Percentiles rank a stretch among this genome's conserved stretches.
Evolutionary conservation across 192 early-diverging fungal species (phyloP).

Genomic region (Backusella parvicylindrica): DNA sequence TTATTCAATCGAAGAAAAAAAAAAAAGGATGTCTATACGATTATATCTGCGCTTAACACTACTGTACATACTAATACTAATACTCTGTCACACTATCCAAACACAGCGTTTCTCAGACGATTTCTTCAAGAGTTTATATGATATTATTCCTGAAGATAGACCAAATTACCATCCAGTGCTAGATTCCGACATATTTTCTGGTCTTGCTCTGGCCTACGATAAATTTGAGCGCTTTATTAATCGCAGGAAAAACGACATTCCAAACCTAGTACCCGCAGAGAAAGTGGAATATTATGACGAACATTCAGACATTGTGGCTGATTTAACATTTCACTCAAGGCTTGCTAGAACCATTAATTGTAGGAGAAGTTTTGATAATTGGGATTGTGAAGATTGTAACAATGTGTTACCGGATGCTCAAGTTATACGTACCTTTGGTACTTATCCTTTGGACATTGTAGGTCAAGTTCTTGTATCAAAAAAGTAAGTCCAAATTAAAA

Average conservation of each 20-base stretch:
- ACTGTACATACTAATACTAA: neutral
- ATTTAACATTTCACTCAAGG: neutral
- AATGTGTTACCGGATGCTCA: neutral
- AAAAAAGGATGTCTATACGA: neutral
- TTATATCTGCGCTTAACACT: neutral
- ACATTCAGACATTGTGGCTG: neutral
- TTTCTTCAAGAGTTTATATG: neutral
- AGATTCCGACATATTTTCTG: neutral
- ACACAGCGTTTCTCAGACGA: neutral
- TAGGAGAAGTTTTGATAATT: neutral
- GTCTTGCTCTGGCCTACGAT: neutral
- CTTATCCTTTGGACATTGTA: neutral
- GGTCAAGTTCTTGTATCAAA: neutral
- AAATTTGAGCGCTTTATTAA: neutral
- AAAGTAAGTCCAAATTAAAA: neutral
- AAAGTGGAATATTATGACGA: neutral
- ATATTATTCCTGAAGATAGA: neutral
- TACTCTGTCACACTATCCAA: neutral
- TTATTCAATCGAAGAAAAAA: neutral
- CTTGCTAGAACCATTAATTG: neutral
- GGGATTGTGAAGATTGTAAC: neutral
- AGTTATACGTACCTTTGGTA: neutral
- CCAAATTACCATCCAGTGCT: neutral
- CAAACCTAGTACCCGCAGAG: neutral
- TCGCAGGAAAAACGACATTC: neutral